These are phyloP conservation scores for Vaccinium macrocarpon DNA, from an alignment of 148 eudicot species.

Conservation along the genomic window DNA sequence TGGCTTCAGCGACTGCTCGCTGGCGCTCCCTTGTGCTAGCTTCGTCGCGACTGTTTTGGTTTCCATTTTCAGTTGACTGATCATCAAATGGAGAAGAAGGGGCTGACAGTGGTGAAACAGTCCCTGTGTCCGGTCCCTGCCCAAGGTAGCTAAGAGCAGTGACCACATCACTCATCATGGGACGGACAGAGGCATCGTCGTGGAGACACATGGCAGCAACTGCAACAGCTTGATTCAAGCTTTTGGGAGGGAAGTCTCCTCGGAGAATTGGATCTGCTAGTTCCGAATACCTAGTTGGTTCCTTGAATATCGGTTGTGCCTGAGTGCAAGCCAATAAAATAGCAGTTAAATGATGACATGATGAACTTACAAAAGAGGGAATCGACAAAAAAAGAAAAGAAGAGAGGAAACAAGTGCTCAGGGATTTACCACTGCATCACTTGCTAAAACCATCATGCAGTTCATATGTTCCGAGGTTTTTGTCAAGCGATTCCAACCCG, in stretches of 20 bases:
- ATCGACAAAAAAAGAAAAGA: background rate
- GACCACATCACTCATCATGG: constrained; percentile 73
- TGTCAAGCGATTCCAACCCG: background rate
- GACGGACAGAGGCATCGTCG: constrained; percentile 65
- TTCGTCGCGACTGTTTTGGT: constrained; percentile 17
- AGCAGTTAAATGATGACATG: background rate
- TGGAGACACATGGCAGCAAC: constrained; percentile 85
- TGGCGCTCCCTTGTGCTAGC: constrained; percentile 39
- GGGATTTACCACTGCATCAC: background rate
- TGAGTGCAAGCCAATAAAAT: constrained; percentile 14
- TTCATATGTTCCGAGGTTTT: background rate
- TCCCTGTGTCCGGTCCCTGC: constrained; percentile 11
- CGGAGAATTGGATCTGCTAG: constrained; percentile 64
- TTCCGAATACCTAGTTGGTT: constrained; percentile 45
- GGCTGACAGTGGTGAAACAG: constrained; percentile 25
- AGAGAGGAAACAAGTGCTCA: background rate
- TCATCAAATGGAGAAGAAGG: constrained; percentile 29
- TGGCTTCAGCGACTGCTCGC: constrained; percentile 70
- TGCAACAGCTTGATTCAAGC: constrained; percentile 71
- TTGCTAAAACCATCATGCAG: background rate
- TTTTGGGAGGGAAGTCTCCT: constrained; percentile 46
- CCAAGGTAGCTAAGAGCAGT: constrained; percentile 64
- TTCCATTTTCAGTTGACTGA: background rate
- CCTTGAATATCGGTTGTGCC: constrained; percentile 70
- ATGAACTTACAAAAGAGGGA: background rate